Evolutionary conservation across 305 asterid species (phyloP).

Genomic region (Withania somnifera): DNA sequence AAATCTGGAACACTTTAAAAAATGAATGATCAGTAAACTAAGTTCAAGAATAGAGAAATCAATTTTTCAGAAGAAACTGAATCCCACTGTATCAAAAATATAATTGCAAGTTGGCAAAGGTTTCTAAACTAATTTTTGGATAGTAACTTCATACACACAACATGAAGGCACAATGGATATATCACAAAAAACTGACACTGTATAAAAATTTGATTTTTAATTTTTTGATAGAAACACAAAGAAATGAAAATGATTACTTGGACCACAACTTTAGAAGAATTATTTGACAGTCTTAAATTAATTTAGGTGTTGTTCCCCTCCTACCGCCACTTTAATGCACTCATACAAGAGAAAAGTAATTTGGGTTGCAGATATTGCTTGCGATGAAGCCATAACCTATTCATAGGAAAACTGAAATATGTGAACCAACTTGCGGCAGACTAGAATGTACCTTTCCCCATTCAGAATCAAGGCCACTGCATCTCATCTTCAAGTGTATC

Average conservation of each 20-base stretch:
- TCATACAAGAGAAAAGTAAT: neutral
- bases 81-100: neutral
- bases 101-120: neutral
- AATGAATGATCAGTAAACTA: neutral
- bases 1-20: neutral
- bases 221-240: neutral
- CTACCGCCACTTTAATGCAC: neutral
- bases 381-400: neutral
- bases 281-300: neutral
- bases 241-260: neutral
- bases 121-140: neutral
- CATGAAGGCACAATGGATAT: neutral
- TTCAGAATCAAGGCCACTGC: slow-evolving; percentile 72
- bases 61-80: neutral
- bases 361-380: neutral
- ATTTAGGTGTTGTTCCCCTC: neutral
- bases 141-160: neutral
- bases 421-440: neutral
- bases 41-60: neutral
- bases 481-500: slow-evolving; percentile 94
- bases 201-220: neutral
- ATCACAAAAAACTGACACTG: neutral
- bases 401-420: neutral
- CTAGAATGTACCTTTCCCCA: slow-evolving; percentile 83
- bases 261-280: neutral